These are phyloP conservation scores for Cucumis hystrix DNA, from an alignment of 306 rosid species.

Conservation along the genomic window DNA sequence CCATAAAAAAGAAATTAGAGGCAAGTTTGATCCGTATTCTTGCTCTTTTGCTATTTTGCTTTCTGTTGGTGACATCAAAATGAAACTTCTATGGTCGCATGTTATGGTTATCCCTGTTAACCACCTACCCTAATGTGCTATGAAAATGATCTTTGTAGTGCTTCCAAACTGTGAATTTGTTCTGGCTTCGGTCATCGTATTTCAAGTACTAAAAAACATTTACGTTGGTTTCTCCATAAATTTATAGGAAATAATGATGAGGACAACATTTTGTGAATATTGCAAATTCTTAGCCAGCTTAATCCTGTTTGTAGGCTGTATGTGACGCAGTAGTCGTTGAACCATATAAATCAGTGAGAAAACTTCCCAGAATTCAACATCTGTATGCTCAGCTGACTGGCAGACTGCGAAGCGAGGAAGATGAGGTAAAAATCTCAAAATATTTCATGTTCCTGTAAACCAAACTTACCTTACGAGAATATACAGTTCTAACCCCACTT, in stretches of 20 bases:
- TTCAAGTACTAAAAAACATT: not conserved
- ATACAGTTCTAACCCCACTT: not conserved
- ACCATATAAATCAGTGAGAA: conserved; percentile 59
- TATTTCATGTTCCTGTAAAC: not conserved
- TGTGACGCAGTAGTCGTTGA: conserved; percentile 48
- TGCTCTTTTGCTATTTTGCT: not conserved
- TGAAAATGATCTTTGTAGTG: not conserved
- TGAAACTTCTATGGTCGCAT: not conserved
- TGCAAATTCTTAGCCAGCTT: not conserved
- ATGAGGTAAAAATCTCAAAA: conserved; percentile 46
- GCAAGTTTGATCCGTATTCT: conserved; percentile 22
- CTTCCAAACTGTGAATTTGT: not conserved
- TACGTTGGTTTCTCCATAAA: not conserved
- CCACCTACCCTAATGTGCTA: not conserved
- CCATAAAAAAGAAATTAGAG: conserved; percentile 72
- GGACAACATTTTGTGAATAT: not conserved
- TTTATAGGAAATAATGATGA: not conserved
- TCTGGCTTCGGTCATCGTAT: not conserved
- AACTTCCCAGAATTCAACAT: conserved; percentile 84
- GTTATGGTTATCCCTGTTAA: not conserved
- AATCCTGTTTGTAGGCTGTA: conserved; percentile 39
- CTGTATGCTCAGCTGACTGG: conserved; percentile 64
- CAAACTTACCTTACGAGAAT: not conserved
- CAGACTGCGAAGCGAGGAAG: conserved; percentile 57
- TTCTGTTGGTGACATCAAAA: not conserved